These are phyloP conservation scores for Neofusicoccum umdonicola DNA, from an alignment of 2,329 filamentous ascomycete species.

Conservation along the genomic window DNA sequence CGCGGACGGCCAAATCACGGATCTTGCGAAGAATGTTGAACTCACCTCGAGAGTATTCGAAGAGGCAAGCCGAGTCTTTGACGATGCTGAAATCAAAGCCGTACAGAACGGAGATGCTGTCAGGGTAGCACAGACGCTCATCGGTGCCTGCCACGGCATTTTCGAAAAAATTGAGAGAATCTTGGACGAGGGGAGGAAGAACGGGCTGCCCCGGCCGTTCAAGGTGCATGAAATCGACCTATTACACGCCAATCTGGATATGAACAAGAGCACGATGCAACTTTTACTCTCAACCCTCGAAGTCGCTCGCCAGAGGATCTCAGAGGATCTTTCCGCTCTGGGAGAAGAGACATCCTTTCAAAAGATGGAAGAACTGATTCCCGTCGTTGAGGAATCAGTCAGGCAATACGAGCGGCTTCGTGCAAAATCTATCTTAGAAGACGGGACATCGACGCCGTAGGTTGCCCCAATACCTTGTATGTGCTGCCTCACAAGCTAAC, in stretches of 20 bases:
- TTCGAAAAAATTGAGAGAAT: background rate
- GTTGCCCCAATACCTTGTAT: background rate
- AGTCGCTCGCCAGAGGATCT: background rate
- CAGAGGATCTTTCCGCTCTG: background rate
- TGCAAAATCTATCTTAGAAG: background rate
- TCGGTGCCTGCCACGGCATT: background rate
- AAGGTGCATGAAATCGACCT: background rate
- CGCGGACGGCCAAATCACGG: background rate
- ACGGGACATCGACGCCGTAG: background rate
- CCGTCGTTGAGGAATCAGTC: background rate
- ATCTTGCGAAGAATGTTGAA: background rate
- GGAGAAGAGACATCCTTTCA: background rate
- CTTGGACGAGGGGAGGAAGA: background rate
- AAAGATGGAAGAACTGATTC: background rate
- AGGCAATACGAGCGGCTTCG: background rate
- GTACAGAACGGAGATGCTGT: background rate
- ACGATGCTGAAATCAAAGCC: background rate
- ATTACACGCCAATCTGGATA: background rate
- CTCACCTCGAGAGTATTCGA: background rate
- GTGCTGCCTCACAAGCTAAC: background rate
- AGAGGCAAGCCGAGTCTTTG: background rate
- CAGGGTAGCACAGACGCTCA: background rate
- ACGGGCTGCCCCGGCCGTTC: background rate
- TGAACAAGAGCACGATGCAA: background rate
- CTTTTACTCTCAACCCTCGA: background rate